Evolutionary conservation across 306 rosid genomes (phyloP), one percentile per base, ranked within the genome.

Genomic region (Glycine latifolia): DNA sequence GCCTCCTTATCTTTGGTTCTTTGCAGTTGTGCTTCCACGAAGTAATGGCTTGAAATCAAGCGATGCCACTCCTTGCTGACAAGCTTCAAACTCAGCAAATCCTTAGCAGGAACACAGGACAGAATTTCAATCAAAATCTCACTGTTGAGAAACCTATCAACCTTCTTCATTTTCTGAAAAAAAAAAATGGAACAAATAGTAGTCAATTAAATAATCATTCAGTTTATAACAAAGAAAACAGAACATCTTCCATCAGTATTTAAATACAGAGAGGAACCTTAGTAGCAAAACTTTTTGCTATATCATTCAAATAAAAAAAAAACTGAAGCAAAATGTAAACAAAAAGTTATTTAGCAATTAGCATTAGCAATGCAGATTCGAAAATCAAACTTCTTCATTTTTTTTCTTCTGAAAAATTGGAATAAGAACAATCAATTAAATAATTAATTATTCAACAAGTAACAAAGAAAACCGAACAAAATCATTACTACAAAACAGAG

Each of bases 11-110:
- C 31, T 26, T 26, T 26, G 31, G 31, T 26, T 26, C 60, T 86
- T 46, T 55, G 66, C 4, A 87, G 39, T 0, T 91, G 97, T 43
- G 88, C 74, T 63, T 84, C 84, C 46, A 83, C 61, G 54, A 91
- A 91, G 47, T 79, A 79, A 10, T 68, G 82, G 67, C 55, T 87
- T 6, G 83, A 88, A 60, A 88, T 90, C 8, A 88, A 53, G 37
- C 1, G 0, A 6, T 14, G 20, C 97, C 97, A 89, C 15, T 55
- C 89, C 68, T 48, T 81, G 11, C 88, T 88, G 54, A 90, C 82
- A 15, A 78, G 62, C 61, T 81, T 91, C 54, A 91, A 54, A 47
- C 58, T 68, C 26, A 87, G 69, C 82, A 90, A 78, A 11, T 8
- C 46, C 82, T 87, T 84, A 0, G 47, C 72, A 0, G 90, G 89